phyloP scores from a whole-genome alignment of 1,284 basidiomycete genomes.

The Ceratobasidium sp. region DNA sequence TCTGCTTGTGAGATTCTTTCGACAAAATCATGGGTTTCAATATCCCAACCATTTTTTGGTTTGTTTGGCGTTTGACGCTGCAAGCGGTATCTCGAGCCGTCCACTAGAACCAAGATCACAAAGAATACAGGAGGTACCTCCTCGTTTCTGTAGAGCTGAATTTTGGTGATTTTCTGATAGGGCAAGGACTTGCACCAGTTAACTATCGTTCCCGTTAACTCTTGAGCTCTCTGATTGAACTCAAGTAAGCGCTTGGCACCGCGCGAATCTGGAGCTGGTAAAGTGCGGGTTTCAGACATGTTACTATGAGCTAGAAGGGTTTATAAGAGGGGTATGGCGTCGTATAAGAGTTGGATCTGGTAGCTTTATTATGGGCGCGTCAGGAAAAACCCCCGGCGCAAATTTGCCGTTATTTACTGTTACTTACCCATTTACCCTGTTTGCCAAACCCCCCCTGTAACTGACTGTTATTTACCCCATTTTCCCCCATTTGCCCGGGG shows the following conservation, averaged over 20 bases:
- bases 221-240: background rate
- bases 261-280: too few species aligned
- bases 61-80: background rate
- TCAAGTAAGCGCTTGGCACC: background rate
- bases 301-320: too few species aligned
- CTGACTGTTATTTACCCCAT: too few species aligned
- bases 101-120: background rate
- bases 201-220: background rate
- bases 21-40: background rate
- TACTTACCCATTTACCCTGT: too few species aligned
- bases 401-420: too few species aligned
- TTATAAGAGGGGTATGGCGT: too few species aligned
- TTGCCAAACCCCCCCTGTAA: too few species aligned
- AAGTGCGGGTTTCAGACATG: background rate
- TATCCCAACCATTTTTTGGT: too few species aligned
- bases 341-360: too few species aligned
- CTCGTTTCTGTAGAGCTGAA: background rate
- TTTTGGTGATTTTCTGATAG: background rate
- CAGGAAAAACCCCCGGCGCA: too few species aligned
- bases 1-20: background rate
- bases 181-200: conserved; percentile 12
- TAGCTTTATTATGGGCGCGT: too few species aligned
- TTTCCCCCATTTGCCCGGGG: too few species aligned
- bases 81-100: background rate
- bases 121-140: background rate